Base-by-base conservation (phyloP, 75 land plant species). In the Azolla pinnata region DNA sequence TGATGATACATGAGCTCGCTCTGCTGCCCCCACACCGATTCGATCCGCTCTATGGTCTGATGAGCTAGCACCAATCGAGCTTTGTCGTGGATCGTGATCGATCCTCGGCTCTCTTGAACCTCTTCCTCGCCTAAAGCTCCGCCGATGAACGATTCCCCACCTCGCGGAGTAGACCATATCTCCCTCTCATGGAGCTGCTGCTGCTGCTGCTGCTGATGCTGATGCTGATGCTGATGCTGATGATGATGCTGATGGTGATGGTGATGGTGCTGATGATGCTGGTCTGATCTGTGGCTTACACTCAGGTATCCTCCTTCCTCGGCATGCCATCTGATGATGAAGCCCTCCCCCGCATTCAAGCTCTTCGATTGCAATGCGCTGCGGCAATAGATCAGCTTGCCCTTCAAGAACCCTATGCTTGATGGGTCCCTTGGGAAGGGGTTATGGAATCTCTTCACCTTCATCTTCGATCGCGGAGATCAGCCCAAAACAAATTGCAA, bases 21-120 rank as follows among this genome's bases (percentile, higher is more conserved):
- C 0, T 17, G 8, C 20, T 24, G n/a, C 62, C 34, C 44, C 65
- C 62, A 25, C 4, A 84, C 29, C 14, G 58, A 59, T 27, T 48
- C 44, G 0, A 87, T 75, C 20, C 73, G 64, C 31, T 79, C 86
- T 17, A 91, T 27, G 33, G 79, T 81, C 46, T 91, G 97, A 49
- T 91, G 82, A n/a, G 60, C 62, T 35, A 77, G 82, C 2, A 87
- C n/a, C 27, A 80, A 55, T 27, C 53, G 62, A 60, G 80, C 63
- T 23, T 71, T 30, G 44, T 91, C 86, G 42, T 87, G 75, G 0
- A 87, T 60, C 4, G 61, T 77, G 69, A 79, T 82, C 0, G 97
- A 87, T 14, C 97, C 97, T 33, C 88, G 54, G 74, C 88, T 81
- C 55, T 91, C 92, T 33, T 73, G 76, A 23, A 79, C 73, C 46